Evolutionary conservation across 2,329 filamentous ascomycete species (phyloP).

Genomic region (Colletotrichum sansevieriae): DNA sequence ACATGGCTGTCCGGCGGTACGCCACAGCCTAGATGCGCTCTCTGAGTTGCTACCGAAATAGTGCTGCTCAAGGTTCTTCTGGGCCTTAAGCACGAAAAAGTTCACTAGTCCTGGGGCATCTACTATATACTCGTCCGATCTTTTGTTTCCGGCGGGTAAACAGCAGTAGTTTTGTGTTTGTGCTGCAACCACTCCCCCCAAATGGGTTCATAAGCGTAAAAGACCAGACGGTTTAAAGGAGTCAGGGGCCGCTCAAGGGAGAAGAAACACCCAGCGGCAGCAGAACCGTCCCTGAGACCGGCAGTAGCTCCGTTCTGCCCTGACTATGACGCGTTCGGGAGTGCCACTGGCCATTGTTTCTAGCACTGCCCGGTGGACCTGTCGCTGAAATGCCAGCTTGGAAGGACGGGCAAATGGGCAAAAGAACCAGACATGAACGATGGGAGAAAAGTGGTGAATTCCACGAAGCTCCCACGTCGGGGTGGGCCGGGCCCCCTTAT

Average conservation of each 20-base stretch:
- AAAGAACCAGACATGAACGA: too few species aligned
- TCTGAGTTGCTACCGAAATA: neutral
- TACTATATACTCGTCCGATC: neutral
- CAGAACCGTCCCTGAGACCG: neutral
- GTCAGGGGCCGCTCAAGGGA: slow-evolving; percentile 1
- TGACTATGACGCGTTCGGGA: slow-evolving; percentile 38
- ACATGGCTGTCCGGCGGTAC: neutral
- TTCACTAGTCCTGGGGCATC: too few species aligned
- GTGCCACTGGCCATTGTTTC: slow-evolving; percentile 23
- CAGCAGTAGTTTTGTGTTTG: neutral
- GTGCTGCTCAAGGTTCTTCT: neutral
- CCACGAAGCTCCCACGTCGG: slow-evolving; percentile 27
- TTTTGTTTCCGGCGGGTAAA: neutral
- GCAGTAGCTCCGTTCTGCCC: slow-evolving; percentile 22
- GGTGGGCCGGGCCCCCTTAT: slow-evolving; percentile 22
- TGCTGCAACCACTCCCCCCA: neutral
- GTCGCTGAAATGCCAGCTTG: slow-evolving; percentile 12
- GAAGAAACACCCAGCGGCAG: neutral
- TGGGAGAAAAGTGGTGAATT: slow-evolving; percentile 15
- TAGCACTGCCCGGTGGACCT: slow-evolving; percentile 34
- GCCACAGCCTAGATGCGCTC: neutral
- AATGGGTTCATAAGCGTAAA: neutral
- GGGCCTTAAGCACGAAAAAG: too few species aligned
- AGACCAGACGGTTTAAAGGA: slow-evolving; percentile 10
- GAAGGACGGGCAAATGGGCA: neutral